These are phyloP conservation scores for Nematocida sp. DNA, from an alignment of 371 early-diverging fungal species.

Conservation along the genomic window DNA sequence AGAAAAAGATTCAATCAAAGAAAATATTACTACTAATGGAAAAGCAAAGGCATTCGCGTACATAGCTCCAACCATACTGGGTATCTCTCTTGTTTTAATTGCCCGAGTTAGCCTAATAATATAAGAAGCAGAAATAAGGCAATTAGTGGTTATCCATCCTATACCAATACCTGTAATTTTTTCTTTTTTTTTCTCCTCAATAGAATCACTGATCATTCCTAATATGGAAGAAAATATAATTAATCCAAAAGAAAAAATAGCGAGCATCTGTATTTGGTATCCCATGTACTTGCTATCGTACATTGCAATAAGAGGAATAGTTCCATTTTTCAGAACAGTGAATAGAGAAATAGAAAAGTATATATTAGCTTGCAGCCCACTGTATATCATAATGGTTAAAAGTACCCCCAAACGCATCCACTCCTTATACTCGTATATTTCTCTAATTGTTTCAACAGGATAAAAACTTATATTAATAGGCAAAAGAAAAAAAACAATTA, in stretches of 20 bases:
- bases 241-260: constrained; percentile 75
- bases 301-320: constrained; percentile 88
- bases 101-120: constrained; percentile 79
- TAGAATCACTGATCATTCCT: constrained; percentile 75
- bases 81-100: constrained; percentile 67
- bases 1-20: constrained; percentile 68
- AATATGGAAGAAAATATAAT: constrained; percentile 87
- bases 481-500: constrained; percentile 42
- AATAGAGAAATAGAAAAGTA: constrained; percentile 78
- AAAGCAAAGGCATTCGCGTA: constrained; percentile 84
- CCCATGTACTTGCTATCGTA: constrained; percentile 78
- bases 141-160: constrained; percentile 89
- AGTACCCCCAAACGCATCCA: constrained; percentile 81
- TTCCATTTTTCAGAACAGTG: constrained; percentile 93
- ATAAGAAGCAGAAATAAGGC: constrained; percentile 80
- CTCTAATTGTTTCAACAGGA: constrained; percentile 68
- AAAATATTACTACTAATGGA: constrained; percentile 74
- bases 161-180: background rate
- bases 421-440: constrained; percentile 69
- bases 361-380: constrained; percentile 83
- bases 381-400: constrained; percentile 88
- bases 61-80: constrained; percentile 71
- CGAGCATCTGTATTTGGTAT: constrained; percentile 71
- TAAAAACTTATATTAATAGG: background rate
- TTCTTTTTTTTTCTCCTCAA: background rate